Evolutionary conservation across 805 yeast genomes (phyloP), one percentile per base, ranked within the genome.

Genomic region (Candida berthetii): DNA sequence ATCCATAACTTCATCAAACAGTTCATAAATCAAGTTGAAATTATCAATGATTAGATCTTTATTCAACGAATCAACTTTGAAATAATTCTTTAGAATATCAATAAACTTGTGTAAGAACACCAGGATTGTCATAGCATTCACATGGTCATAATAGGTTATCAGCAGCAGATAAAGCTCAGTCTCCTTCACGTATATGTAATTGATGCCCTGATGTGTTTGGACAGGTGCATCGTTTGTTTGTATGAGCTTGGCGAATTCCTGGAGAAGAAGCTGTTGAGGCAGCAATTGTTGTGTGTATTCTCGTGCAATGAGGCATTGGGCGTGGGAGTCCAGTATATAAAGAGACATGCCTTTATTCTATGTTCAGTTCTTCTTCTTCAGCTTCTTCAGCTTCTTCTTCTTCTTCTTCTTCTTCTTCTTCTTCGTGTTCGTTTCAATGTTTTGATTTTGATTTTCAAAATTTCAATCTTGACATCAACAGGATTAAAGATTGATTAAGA

Each of bases 1-100:
- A 60, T 89, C 96, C 78, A 86, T 74, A 71, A 88, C 84, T 55
- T 88, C 96, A 56, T 88, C 96, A 35, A 88, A 61, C n/a, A 88
- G 64, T 57, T 89, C 96, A 60, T 82, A 83, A 7, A 88, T 74
- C 38, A 88, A 66, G 28, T 81, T 78, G 48, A 77, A 74, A 60
- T 88, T 88, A 59, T 88, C 96, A 18, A 75, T 64, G 2, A 87
- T 74, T 15, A 77, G 52, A 41, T 82, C 89, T 41, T 72, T 72
- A 50, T 76, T 76, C 33, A 84, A 59, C 17, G 49, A 11, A 18
- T 41, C 31, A 0, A 48, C 58, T 46, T 64, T 62, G 48, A 75
- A 71, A 49, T 78, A 78, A 37, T 62, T 64, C 38, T 65, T 65
- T 38, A 78, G 49, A 17, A 75, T 65, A 17, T 62, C 62, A 22